Conservation (phyloP, 2,329 filamentous ascomycete genomes). For the Trichoderma atroviride region DNA sequence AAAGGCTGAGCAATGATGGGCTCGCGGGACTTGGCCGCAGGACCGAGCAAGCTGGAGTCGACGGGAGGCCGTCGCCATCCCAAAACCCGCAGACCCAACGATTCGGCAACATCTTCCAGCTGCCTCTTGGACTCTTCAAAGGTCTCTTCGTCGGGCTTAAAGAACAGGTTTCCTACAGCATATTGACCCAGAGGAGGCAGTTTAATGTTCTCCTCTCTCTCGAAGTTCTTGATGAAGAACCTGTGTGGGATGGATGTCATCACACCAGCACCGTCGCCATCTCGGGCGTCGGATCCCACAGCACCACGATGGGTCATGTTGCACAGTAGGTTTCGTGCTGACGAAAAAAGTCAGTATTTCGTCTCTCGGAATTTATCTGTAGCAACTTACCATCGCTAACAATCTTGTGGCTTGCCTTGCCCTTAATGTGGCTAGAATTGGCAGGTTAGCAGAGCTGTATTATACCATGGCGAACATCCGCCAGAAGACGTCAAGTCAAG, state of each 20-base stretch:
- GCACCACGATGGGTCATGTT: constrained; percentile 99
- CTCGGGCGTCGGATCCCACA: constrained; percentile 94
- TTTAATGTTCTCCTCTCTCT: constrained; percentile 83
- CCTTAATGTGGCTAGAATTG: constrained; percentile 83
- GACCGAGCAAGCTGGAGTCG: constrained; percentile 90
- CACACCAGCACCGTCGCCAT: constrained; percentile 97
- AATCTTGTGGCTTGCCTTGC: constrained; percentile 95
- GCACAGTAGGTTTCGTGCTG: constrained; percentile 90
- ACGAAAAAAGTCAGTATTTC: constrained; percentile 20
- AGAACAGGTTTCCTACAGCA: constrained; percentile 96
- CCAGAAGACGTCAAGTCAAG: neutral
- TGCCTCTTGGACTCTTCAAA: constrained; percentile 87
- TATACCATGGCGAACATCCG: neutral
- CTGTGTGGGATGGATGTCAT: constrained; percentile 99
- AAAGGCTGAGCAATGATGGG: constrained; percentile 95
- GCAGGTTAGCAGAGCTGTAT: constrained; percentile 29
- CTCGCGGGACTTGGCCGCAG: constrained; percentile 90
- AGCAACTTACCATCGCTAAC: constrained; percentile 86
- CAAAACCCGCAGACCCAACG: constrained; percentile 83
- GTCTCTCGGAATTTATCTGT: neutral
- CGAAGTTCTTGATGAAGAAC: constrained; percentile 99
- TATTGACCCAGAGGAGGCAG: constrained; percentile 90
- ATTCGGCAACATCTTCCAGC: constrained; percentile 92
- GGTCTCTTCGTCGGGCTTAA: constrained; percentile 92
- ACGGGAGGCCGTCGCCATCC: constrained; percentile 96